Evolutionary conservation across 345 rosid genomes (phyloP).

Genomic region (Garcia nutans): DNA sequence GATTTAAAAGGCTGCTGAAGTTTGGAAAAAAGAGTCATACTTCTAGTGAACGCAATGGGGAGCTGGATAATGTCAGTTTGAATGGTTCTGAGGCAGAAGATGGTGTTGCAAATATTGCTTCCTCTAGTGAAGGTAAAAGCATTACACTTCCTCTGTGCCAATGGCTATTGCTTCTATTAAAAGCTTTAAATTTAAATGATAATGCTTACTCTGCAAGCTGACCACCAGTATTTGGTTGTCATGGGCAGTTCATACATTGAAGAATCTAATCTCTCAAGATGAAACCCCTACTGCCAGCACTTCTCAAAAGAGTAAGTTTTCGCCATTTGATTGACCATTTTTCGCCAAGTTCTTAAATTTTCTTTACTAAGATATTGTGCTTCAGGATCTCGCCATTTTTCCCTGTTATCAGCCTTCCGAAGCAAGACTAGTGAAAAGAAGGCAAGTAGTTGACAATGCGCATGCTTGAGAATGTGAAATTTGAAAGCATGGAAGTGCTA

Average conservation of each 20-base stretch:
- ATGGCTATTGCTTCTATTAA: background rate
- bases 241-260: conserved; percentile 69
- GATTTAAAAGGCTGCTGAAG: conserved; percentile 66
- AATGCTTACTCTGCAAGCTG: conserved; percentile 5
- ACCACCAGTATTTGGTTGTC: conserved; percentile 23
- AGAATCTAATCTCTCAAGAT: conserved; percentile 81
- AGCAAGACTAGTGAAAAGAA: conserved; percentile 73
- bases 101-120: conserved; percentile 21
- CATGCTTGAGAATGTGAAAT: conserved; percentile 23
- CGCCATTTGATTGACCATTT: background rate
- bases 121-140: conserved; percentile 36
- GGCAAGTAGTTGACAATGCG: conserved; percentile 28
- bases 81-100: conserved; percentile 35
- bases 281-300: conserved; percentile 60
- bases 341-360: background rate
- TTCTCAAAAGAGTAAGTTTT: conserved; percentile 67
- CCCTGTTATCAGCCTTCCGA: conserved; percentile 73
- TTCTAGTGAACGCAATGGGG: conserved; percentile 41
- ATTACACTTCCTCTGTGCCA: conserved; percentile 9
- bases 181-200: background rate
- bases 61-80: conserved; percentile 28
- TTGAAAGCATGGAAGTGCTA: conserved; percentile 18
- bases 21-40: conserved; percentile 68
- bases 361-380: conserved; percentile 3
- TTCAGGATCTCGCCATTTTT: conserved; percentile 80